Conservation (phyloP, 2,329 filamentous ascomycete species). For the Trichophyton mentagrophytes region DNA sequence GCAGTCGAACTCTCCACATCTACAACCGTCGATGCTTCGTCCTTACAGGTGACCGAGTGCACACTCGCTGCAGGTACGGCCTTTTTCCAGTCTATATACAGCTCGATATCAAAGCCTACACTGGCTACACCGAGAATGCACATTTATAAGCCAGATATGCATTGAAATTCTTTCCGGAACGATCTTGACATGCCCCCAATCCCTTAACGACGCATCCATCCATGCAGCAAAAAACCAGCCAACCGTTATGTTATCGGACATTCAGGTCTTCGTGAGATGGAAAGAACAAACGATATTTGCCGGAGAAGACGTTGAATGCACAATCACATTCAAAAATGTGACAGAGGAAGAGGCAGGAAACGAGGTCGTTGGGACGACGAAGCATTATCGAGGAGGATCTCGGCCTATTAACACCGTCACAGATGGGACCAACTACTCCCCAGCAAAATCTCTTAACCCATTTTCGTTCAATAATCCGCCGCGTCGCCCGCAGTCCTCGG, state of each 20-base stretch:
- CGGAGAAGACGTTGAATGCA: slow-evolving; percentile 89
- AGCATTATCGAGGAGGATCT: slow-evolving; percentile 27
- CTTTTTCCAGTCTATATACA: not conserved
- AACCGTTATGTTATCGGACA: slow-evolving; percentile 46
- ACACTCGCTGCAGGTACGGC: not conserved
- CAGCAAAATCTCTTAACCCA: slow-evolving; percentile 26
- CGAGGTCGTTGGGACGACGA: slow-evolving; percentile 19
- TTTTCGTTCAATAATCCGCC: slow-evolving; percentile 23
- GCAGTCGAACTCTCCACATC: not conserved
- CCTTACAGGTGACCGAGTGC: not conserved
- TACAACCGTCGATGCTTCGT: not conserved
- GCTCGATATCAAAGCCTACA: not conserved
- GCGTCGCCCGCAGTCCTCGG: slow-evolving; percentile 25
- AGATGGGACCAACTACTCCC: slow-evolving; percentile 28
- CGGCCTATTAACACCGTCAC: slow-evolving; percentile 24
- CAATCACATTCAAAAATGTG: slow-evolving; percentile 90
- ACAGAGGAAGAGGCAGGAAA: slow-evolving; percentile 33
- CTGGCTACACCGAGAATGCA: not conserved
- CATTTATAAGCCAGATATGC: not conserved
- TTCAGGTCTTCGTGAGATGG: slow-evolving; percentile 93
- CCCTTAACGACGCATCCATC: slow-evolving; percentile 3
- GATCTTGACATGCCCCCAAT: not conserved
- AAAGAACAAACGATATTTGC: slow-evolving; percentile 89
- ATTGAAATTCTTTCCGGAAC: slow-evolving; percentile 1
- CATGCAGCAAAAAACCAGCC: slow-evolving; percentile 4